Conservation (phyloP, 352 stramenopile species). For the Phytophthora uliginosa region DNA sequence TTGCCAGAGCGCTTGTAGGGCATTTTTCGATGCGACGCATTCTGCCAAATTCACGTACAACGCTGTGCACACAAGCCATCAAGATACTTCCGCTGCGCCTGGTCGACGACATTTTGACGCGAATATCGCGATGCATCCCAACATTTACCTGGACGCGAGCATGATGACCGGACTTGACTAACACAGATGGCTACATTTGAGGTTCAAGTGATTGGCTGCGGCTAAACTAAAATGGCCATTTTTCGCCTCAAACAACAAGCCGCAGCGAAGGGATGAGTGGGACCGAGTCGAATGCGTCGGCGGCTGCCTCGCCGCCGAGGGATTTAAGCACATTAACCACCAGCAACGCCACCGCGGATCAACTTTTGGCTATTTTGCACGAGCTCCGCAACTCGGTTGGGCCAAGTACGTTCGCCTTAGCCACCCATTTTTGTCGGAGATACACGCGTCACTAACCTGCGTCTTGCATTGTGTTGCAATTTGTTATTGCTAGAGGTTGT, state of each 20-base stretch:
- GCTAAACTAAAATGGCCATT: slow-evolving; percentile 11
- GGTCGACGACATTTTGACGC: neutral
- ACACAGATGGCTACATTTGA: slow-evolving; percentile 30
- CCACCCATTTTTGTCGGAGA: slow-evolving; percentile 10
- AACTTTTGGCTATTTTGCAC: slow-evolving; percentile 74
- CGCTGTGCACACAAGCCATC: neutral
- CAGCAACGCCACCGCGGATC: slow-evolving; percentile 47
- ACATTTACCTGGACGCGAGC: slow-evolving; percentile 64
- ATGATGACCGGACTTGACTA: slow-evolving; percentile 22
- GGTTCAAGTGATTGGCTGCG: slow-evolving; percentile 22
- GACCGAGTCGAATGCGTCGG: slow-evolving; percentile 12
- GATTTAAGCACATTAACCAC: slow-evolving; percentile 40
- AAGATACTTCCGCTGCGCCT: slow-evolving; percentile 6
- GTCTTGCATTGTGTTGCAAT: slow-evolving; percentile 13
- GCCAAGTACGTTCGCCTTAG: slow-evolving; percentile 53
- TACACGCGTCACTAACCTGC: slow-evolving; percentile 17
- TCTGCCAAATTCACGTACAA: slow-evolving; percentile 10
- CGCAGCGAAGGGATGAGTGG: slow-evolving; percentile 10
- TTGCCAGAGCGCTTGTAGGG: slow-evolving; percentile 53
- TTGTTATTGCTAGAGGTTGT: slow-evolving; percentile 60
- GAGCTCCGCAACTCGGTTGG: slow-evolving; percentile 71
- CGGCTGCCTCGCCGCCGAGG: slow-evolving; percentile 12
- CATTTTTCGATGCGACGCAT: slow-evolving; percentile 64
- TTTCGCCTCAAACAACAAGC: slow-evolving; percentile 2
- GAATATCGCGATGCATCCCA: slow-evolving; percentile 61